Evolutionary conservation across 306 rosid genomes (phyloP), one percentile per base, ranked within the genome.

Genomic region (Betula pendula): DNA sequence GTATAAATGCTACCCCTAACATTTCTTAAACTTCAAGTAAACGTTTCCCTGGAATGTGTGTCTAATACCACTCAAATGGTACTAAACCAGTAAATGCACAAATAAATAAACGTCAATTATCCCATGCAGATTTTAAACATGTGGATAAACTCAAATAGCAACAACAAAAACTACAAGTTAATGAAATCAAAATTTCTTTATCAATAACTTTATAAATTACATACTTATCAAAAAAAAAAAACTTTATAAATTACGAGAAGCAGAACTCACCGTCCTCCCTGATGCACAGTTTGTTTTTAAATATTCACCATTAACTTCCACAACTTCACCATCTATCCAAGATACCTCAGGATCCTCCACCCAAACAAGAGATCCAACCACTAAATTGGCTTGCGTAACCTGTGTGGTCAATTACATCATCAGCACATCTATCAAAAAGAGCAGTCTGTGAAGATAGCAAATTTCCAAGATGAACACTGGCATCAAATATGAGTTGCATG

Each of bases 321-420:
- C 71, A 14, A 95, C 82, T 85, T 95, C 96, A 69, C 91, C 99
- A 72, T 89, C 97, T 71, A 88, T 14, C 97, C 99, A 95, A 43
- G 99, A 87, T 81, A 52, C 48, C 71, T 88, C 94, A 51, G 88
- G 84, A 83, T 95, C 96, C 89, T 91, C 94, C 44, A 89, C 76
- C 95, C 93, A 95, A 76, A 92, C 81, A 60, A 73, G 86, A 68
- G 96, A 84, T 71, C 97, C 98, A 76, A 89, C 87, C 10, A 51
- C 81, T 51, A 75, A 85, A 74, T 49, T 90, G 48, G 80, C 82
- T 75, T 88, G 86, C 76, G 79, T 73, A 74, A 88, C 86, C 98
- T 95, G 92, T 81, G 38, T 74, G 68, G 80, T 68, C 55, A 83
- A 82, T 65, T 47, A 85, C 48, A 70, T 59, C 69, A 50, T 84